Base-by-base conservation (phyloP, 1,284 basidiomycete genomes). In the Tilletia walkeri region DNA sequence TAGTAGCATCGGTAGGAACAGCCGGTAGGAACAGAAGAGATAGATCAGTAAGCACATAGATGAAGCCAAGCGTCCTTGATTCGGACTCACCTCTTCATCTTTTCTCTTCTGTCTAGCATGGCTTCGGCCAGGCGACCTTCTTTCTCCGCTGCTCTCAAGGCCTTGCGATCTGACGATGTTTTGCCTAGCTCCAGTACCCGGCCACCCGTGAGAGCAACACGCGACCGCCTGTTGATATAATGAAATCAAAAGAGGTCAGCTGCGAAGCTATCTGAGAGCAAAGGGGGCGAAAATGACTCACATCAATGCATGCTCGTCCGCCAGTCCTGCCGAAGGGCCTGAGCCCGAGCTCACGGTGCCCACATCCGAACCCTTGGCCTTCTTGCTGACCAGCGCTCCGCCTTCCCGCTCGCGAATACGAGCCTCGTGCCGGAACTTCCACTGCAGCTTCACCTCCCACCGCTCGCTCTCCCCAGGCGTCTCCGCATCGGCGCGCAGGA, bases 61-160 rank as follows among this genome's bases (percentile, higher is more conserved):
- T 7, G 6, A 14, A 45, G 41, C 14, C 14, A 14, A 45, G 1
- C 14, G 41, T 7, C 41, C 41, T 14, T 14, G 7, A 36, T 34
- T 36, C 6, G 5, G 1, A 39, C 59, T 38, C 34, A 75, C 65
- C 79, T 81, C 69, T 81, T 81, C 66, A 78, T 69, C 70, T 72
- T 75, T 9, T 71, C 73, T 16, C 79, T 74, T 4, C 78, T 73
- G 41, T 81, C 76, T 16, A 81, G 77, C 79, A 80, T 78, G 63
- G 75, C 79, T 68, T 81, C 79, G 20, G 77, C 77, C 1, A 81
- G 71, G n/a, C 79, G 69, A 10, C 79, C 79, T 56, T 81, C 76
- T 53, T 61, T 67, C 65, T 70, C 63, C 10, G 71, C 72, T 5
- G 48, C 45, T 16, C 38, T 38, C 34, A 63, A 38, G 12, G 59